phyloP scores from a whole-genome alignment of 371 early-diverging fungal species.

The Rhizopus arrhizus region DNA sequence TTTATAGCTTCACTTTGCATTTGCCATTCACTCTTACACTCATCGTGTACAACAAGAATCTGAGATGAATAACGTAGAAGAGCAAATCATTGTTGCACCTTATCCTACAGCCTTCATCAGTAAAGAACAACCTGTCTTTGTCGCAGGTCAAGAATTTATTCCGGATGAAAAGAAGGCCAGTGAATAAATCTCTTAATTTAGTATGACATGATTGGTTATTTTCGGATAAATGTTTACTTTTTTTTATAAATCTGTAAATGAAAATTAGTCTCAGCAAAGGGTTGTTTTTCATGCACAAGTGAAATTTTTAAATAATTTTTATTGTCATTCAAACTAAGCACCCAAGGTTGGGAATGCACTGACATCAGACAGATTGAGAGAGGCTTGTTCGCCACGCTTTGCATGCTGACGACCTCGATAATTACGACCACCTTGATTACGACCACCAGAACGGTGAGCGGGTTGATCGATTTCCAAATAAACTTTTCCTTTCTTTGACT shows the following conservation, averaged over 20 bases:
- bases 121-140: slow-evolving; percentile 32
- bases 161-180: slow-evolving; percentile 40
- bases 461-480: slow-evolving; percentile 40
- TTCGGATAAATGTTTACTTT: too few relatives aligned
- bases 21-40: slow-evolving; percentile 46
- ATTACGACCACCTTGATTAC: slow-evolving; percentile 26
- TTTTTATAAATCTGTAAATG: too few relatives aligned
- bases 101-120: slow-evolving; percentile 30
- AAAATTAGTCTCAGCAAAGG: too few relatives aligned
- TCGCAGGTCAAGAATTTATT: slow-evolving; percentile 50
- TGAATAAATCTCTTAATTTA: not conserved
- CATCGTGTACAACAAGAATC: slow-evolving; percentile 21
- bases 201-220: too few relatives aligned
- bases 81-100: slow-evolving; percentile 25
- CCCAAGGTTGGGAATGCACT: slow-evolving; percentile 79
- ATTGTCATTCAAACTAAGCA: slow-evolving; percentile 29
- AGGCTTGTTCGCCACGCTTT: slow-evolving; percentile 39
- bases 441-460: slow-evolving; percentile 36
- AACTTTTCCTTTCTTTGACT: slow-evolving; percentile 42
- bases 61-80: slow-evolving; percentile 11
- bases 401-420: slow-evolving; percentile 33
- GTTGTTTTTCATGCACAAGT: too few relatives aligned
- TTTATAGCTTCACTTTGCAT: slow-evolving; percentile 44
- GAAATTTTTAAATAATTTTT: too few relatives aligned
- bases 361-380: slow-evolving; percentile 70